phyloP scores from a whole-genome alignment of 305 asterid species.

The Fraxinus latifolia region DNA sequence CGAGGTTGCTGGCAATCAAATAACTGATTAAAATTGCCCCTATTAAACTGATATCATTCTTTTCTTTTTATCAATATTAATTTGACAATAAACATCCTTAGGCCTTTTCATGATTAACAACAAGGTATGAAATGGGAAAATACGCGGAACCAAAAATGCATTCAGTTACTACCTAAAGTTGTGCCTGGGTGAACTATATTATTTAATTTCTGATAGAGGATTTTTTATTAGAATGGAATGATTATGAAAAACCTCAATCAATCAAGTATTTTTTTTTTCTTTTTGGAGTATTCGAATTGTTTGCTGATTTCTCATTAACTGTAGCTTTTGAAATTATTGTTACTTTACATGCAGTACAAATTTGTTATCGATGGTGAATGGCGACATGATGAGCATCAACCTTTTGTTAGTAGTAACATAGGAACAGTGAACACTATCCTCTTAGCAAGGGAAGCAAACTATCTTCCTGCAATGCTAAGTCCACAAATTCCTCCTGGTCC shows the following conservation, averaged over 20 bases:
- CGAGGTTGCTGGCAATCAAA: neutral
- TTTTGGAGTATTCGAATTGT: neutral
- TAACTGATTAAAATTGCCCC: neutral
- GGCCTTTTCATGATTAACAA: neutral
- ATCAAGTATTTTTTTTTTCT: neutral
- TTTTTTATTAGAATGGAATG: neutral
- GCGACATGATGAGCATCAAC: conserved; percentile 82
- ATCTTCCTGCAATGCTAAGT: conserved; percentile 43
- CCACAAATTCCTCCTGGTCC: conserved; percentile 52
- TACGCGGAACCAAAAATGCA: neutral
- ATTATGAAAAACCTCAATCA: neutral
- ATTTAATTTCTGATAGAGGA: neutral
- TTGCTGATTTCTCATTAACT: neutral
- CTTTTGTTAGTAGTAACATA: conserved; percentile 53
- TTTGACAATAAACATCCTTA: neutral
- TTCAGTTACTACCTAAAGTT: neutral
- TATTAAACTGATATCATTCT: neutral
- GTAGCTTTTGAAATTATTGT: neutral
- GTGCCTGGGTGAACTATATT: neutral
- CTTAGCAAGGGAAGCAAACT: conserved; percentile 58
- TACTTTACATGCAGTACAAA: conserved; percentile 60
- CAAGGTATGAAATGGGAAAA: neutral
- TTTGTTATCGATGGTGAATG: conserved; percentile 84
- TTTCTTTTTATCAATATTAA: neutral
- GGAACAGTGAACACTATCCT: conserved; percentile 72